Evolutionary conservation across 768 basidiomycete species (phyloP), one percentile per base, ranked within the genome.

Genomic region (Psilocybe cyanescens): DNA sequence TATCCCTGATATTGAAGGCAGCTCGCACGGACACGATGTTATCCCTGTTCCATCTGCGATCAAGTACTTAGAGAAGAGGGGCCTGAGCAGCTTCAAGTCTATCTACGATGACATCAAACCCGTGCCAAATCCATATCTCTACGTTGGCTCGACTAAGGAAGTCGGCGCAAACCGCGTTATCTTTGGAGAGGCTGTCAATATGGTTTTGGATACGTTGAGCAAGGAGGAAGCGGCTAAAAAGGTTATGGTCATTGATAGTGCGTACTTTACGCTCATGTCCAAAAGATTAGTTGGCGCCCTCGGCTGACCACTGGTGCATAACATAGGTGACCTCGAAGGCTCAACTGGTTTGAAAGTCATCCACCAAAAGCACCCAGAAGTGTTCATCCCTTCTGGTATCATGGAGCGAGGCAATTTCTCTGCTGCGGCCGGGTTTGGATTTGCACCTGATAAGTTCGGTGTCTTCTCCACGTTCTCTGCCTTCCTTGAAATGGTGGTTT

Each of bases 401-500:
- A 92, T 91, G 92, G 91, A 92, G 74, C 84, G 91, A 33, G 86
- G 91, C 57, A 94, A 94, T 75, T 90, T 91, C 68, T 87, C 88
- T 17, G 91, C 91, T 1, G 91, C 92, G 5, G 91, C 92, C 24
- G 93, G 94, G 11, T 95, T 95, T 70, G 94, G 94, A 45, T 94
- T 93, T 70, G 89, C 87, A 39, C 73, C 82, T 24, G 83, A 93
- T 68, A 94, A 93, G 74, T 91, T 89, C 61, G 93, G 94, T 62
- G 91, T 94, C 58, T 93, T 93, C 79, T 92, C 92, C 28, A 95
- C 94, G 3, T 95, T 95, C 78, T 91, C 90, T 52, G 93, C 94
- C 3, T 95, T 95, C 82, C 81, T 94, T 60, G 94, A 95, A 83
- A 95, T 95, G 94, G 80, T 91, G 52, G 74, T 95, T 57, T 94